Conservation (phyloP, 1,284 basidiomycete species). For the Agroathelia rolfsii region DNA sequence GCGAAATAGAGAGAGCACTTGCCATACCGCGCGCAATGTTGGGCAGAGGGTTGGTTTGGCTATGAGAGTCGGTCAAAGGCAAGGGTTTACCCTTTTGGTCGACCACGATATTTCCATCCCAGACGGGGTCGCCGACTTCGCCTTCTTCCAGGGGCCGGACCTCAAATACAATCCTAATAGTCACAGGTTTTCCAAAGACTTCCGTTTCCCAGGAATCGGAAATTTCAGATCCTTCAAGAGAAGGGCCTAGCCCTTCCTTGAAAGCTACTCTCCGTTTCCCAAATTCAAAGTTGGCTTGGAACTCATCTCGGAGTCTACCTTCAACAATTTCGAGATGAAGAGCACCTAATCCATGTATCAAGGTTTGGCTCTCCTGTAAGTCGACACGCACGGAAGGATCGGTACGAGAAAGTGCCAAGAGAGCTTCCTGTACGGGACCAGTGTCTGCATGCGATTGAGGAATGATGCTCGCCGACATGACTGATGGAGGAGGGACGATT, state of each 20-base stretch:
- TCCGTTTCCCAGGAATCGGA: slow-evolving; percentile 50
- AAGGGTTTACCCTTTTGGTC: slow-evolving; percentile 39
- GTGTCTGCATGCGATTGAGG: slow-evolving; percentile 77
- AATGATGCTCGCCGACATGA: slow-evolving; percentile 72
- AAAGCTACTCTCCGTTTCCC: slow-evolving; percentile 74
- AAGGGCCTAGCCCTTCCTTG: slow-evolving; percentile 55
- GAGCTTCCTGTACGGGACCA: slow-evolving; percentile 64
- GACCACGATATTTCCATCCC: slow-evolving; percentile 68
- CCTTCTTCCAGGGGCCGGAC: slow-evolving; percentile 41
- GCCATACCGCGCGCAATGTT: slow-evolving; percentile 58
- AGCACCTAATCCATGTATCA: slow-evolving; percentile 78
- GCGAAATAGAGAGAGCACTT: slow-evolving; percentile 64
- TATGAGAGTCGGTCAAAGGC: slow-evolving; percentile 39
- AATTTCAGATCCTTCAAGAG: slow-evolving; percentile 15
- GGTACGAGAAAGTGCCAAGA: slow-evolving; percentile 69
- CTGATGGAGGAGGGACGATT: slow-evolving; percentile 65
- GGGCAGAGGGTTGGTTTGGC: slow-evolving; percentile 31
- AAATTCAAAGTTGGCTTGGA: slow-evolving; percentile 69
- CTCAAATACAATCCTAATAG: slow-evolving; percentile 39
- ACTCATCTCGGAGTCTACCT: slow-evolving; percentile 70
- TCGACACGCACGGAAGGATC: slow-evolving; percentile 79
- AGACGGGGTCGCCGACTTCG: slow-evolving; percentile 54
- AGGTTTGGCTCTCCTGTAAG: slow-evolving; percentile 70
- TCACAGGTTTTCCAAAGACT: slow-evolving; percentile 38
- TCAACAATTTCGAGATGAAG: slow-evolving; percentile 85